Conservation (phyloP, 306 rosid genomes). For the Casuarina equisetifolia region DNA sequence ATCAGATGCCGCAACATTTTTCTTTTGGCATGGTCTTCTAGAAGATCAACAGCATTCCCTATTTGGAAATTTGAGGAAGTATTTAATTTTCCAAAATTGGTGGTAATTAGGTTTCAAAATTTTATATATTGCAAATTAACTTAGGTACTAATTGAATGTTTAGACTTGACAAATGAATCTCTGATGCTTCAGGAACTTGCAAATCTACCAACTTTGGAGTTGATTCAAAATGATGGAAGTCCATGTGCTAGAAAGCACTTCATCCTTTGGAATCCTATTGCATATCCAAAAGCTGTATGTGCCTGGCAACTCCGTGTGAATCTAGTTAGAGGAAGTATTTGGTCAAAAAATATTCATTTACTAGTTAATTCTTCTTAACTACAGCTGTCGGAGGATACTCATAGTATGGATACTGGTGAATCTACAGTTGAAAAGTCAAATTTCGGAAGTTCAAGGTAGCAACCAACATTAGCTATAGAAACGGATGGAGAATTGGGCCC, state of each 20-base stretch:
- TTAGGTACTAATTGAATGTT: neutral
- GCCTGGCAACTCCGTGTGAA: slow-evolving; percentile 17
- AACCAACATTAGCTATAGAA: slow-evolving; percentile 2
- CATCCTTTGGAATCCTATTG: slow-evolving; percentile 81
- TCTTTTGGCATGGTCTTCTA: neutral
- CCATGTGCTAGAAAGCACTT: slow-evolving; percentile 84
- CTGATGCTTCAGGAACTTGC: slow-evolving; percentile 74
- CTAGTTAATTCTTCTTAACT: slow-evolving; percentile 26
- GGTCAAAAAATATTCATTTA: slow-evolving; percentile 20
- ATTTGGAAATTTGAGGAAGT: neutral
- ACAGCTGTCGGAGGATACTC: slow-evolving; percentile 42
- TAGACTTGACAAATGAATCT: slow-evolving; percentile 6
- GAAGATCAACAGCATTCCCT: neutral
- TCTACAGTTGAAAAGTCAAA: slow-evolving; percentile 39
- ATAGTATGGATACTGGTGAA: slow-evolving; percentile 26
- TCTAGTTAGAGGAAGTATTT: neutral
- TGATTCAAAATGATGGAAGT: slow-evolving; percentile 93
- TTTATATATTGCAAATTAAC: neutral
- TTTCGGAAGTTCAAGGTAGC: slow-evolving; percentile 64
- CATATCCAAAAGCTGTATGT: slow-evolving; percentile 45
- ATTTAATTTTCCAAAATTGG: neutral
- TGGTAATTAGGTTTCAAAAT: neutral
- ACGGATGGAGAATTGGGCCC: neutral
- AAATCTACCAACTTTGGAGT: slow-evolving; percentile 65
- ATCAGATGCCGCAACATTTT: neutral